These are phyloP conservation scores for Adansonia grandidieri DNA, from an alignment of 441 rosid genomes.

Conservation along the genomic window DNA sequence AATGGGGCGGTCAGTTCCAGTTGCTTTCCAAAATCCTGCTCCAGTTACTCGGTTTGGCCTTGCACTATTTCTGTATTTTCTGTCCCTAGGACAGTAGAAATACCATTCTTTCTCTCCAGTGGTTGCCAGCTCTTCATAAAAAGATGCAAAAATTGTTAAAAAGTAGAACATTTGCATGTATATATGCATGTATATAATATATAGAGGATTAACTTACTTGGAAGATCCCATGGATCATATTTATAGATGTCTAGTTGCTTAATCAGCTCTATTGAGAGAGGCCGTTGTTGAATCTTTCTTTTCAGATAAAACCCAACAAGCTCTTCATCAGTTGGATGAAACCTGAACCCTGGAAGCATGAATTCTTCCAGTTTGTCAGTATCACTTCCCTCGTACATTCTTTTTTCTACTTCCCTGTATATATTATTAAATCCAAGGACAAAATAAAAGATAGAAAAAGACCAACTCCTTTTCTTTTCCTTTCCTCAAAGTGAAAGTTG, in stretches of 20 bases:
- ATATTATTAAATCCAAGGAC: not conserved
- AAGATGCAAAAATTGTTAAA: not conserved
- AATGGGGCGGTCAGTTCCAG: conserved; percentile 86
- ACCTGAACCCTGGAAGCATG: conserved; percentile 77
- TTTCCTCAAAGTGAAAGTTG: not conserved
- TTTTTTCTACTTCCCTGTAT: not conserved
- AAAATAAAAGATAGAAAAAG: not conserved
- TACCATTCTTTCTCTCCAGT: conserved; percentile 86
- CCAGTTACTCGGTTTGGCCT: conserved; percentile 84
- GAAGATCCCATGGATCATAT: conserved; percentile 93
- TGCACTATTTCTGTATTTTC: conserved; percentile 81
- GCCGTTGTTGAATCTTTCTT: conserved; percentile 67
- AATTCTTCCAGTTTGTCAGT: conserved; percentile 59
- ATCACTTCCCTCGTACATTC: conserved; percentile 52
- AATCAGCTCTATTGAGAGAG: conserved; percentile 74
- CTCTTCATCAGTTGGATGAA: conserved; percentile 89
- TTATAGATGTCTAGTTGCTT: conserved; percentile 82
- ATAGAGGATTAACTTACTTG: conserved; percentile 61
- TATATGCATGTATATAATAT: not conserved
- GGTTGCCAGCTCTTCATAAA: conserved; percentile 55
- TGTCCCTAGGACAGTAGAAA: conserved; percentile 80
- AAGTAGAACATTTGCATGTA: not conserved
- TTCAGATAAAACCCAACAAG: conserved; percentile 79
- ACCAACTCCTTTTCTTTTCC: not conserved
- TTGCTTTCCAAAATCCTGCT: conserved; percentile 90